Evolutionary conservation across 129 eudicot species (phyloP).

Genomic region (Centaurea solstitialis): DNA sequence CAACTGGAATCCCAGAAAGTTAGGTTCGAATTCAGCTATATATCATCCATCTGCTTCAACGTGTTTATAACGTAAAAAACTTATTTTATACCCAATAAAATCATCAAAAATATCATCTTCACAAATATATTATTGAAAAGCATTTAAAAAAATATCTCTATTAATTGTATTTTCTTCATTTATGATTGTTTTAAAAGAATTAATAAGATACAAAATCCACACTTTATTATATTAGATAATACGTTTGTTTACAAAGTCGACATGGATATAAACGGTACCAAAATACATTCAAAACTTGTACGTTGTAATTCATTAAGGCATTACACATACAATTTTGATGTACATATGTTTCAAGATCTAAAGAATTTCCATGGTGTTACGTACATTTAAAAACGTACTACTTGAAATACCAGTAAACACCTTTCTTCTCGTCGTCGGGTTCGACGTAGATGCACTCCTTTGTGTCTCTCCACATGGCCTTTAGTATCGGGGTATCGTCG

Average conservation of each 20-base stretch:
- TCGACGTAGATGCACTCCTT: slow-evolving; percentile 36
- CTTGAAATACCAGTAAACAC: slow-evolving; percentile 26
- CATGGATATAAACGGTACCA: slow-evolving; percentile 7
- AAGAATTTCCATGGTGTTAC: background rate
- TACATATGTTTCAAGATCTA: background rate
- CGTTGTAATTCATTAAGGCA: background rate
- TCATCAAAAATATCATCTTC: background rate
- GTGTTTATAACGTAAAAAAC: too few species aligned
- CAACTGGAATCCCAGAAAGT: too few species aligned
- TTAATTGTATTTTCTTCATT: background rate
- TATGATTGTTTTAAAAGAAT: background rate
- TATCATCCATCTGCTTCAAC: too few species aligned
- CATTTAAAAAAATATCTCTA: background rate
- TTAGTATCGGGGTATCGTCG: slow-evolving; percentile 27
- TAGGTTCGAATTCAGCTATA: too few species aligned
- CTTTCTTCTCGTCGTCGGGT: slow-evolving; percentile 28
- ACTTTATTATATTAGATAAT: slow-evolving; percentile 11
- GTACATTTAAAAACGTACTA: background rate
- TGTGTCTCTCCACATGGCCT: slow-evolving; percentile 36
- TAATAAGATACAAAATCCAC: background rate
- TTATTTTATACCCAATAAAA: too few species aligned
- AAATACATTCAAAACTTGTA: slow-evolving; percentile 12
- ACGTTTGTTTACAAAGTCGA: slow-evolving; percentile 8
- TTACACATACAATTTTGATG: background rate
- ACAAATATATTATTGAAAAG: background rate